Evolutionary conservation across 2,329 filamentous ascomycete genomes (phyloP).

Genomic region (Clonostachys rhizophaga): DNA sequence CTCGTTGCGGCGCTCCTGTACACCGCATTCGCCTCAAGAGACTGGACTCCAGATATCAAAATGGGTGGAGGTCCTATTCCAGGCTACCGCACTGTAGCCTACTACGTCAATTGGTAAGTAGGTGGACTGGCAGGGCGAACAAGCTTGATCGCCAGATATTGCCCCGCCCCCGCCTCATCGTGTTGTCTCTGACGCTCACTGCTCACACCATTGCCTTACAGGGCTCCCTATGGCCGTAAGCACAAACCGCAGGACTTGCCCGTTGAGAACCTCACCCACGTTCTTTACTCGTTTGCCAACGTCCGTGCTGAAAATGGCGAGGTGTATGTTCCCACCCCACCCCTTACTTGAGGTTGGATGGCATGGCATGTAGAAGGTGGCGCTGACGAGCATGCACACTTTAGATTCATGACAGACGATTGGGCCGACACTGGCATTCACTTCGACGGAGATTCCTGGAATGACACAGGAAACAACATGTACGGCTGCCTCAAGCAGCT

Average conservation of each 20-base stretch:
- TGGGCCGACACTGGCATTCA: constrained; percentile 72
- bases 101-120: constrained; percentile 65
- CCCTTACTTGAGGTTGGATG: background rate
- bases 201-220: constrained; percentile 7
- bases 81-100: constrained; percentile 64
- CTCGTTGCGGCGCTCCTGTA: no score
- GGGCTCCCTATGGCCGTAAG: constrained; percentile 82
- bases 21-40: no score
- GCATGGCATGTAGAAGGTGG: background rate
- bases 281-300: constrained; percentile 90
- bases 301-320: constrained; percentile 74
- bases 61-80: constrained; percentile 33
- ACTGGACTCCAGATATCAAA: background rate
- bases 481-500: constrained; percentile 90
- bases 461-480: constrained; percentile 71
- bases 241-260: constrained; percentile 83
- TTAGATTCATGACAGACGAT: constrained; percentile 48
- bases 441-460: constrained; percentile 64
- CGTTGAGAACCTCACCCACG: constrained; percentile 75
- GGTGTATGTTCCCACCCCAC: constrained; percentile 47
- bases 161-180: no score
- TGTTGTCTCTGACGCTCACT: background rate
- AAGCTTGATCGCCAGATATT: background rate
- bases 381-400: constrained; percentile 1
- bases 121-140: constrained; percentile 6